Percentiles rank a stretch among this genome's conserved stretches.
These are phyloP conservation scores for Apodospora peruviana DNA, from an alignment of 495 filamentous ascomycete species.

Conservation along the genomic window DNA sequence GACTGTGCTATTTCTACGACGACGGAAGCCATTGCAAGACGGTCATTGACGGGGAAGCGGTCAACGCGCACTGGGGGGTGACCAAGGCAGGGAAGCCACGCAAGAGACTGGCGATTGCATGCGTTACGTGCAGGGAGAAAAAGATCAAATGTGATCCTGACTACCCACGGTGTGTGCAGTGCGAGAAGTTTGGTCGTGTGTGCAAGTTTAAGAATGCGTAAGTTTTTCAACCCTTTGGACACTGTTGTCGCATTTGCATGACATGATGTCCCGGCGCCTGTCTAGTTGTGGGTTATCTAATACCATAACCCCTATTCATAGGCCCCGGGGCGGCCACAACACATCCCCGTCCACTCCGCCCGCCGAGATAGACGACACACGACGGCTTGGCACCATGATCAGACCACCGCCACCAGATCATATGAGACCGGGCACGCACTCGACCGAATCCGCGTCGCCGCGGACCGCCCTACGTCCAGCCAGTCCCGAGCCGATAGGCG, in stretches of 20 bases:
- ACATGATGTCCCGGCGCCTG: background rate
- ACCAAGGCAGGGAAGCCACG: conserved; percentile 90
- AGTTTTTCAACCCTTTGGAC: conserved; percentile 34
- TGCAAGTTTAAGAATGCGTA: conserved; percentile 88
- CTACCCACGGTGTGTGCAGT: conserved; percentile 78
- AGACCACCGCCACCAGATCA: conserved; percentile 23
- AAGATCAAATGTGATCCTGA: conserved; percentile 95
- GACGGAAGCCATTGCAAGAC: conserved; percentile 80
- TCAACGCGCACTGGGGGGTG: conserved; percentile 88
- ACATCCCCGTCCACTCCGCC: conserved; percentile 46
- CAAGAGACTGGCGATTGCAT: conserved; percentile 84
- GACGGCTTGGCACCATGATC: conserved; percentile 25
- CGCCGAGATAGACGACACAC: conserved; percentile 40
- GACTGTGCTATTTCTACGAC: conserved; percentile 80
- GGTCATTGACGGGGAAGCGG: conserved; percentile 74
- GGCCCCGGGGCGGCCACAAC: conserved; percentile 51
- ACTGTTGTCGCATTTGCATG: background rate
- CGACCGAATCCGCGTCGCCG: conserved; percentile 39
- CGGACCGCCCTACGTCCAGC: conserved; percentile 24
- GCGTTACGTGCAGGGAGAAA: conserved; percentile 87
- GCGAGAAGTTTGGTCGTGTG: conserved; percentile 77
- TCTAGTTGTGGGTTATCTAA: conserved; percentile 5
- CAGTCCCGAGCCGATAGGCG: conserved; percentile 23
- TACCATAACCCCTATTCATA: conserved; percentile 14
- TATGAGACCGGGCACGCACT: conserved; percentile 32